Evolutionary conservation across 768 basidiomycete genomes (phyloP).

Genomic region (Rhizopogon vulgaris): DNA sequence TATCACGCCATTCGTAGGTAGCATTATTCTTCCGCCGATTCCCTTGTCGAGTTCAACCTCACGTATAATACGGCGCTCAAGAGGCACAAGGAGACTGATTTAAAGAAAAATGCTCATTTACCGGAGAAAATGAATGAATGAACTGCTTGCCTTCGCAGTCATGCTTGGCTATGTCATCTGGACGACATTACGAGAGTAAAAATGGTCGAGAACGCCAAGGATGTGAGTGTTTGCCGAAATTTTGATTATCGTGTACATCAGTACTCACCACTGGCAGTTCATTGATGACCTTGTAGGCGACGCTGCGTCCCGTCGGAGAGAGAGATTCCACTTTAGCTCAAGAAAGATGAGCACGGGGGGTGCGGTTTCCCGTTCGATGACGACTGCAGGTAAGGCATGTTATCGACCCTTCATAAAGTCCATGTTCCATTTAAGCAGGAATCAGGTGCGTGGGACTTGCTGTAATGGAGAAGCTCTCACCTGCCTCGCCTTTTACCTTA

Average conservation of each 20-base stretch:
- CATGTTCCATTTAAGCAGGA: too few species aligned
- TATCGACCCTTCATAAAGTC: too few species aligned
- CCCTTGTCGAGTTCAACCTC: constrained; percentile 45
- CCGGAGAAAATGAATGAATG: constrained; percentile 33
- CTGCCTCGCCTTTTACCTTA: constrained; percentile 13
- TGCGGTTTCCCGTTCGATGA: constrained; percentile 59
- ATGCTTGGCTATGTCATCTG: constrained; percentile 72
- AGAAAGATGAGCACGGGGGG: constrained; percentile 50
- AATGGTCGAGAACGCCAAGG: constrained; percentile 68
- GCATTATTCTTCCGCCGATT: neutral
- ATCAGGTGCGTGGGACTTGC: constrained; percentile 43
- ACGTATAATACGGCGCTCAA: constrained; percentile 58
- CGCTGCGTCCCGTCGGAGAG: constrained; percentile 59
- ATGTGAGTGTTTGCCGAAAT: constrained; percentile 31
- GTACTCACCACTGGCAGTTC: constrained; percentile 41
- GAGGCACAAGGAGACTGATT: constrained; percentile 66
- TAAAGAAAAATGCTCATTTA: constrained; percentile 58
- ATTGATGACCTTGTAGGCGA: constrained; percentile 53
- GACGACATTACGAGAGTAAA: constrained; percentile 79
- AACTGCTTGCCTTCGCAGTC: constrained; percentile 58
- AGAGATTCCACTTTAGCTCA: constrained; percentile 68
- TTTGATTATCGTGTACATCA: neutral
- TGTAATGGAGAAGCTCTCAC: neutral
- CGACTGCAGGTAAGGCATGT: constrained; percentile 59
- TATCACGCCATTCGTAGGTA: constrained; percentile 65